These are phyloP conservation scores for Mycosarcoma maydis DNA, from an alignment of 1,284 basidiomycete species.

Conservation along the genomic window DNA sequence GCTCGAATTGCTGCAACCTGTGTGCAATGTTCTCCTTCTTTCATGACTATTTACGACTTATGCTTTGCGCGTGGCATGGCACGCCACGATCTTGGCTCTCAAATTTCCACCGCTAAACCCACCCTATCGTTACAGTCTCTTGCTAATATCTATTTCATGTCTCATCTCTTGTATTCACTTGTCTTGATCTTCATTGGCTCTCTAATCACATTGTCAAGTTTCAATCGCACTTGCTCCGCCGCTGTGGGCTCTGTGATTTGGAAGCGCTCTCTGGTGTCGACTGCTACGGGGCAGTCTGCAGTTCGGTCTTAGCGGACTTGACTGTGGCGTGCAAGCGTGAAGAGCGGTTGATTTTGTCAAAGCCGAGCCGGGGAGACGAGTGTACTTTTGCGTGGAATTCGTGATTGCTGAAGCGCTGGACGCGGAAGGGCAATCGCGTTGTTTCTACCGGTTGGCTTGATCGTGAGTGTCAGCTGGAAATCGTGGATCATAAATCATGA, in stretches of 20 bases:
- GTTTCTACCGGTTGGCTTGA: neutral
- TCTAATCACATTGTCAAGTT: constrained; percentile 26
- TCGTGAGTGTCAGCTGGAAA: too few relatives aligned
- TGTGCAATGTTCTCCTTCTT: neutral
- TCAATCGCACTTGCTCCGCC: neutral
- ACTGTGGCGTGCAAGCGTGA: too few relatives aligned
- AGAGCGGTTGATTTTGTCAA: too few relatives aligned
- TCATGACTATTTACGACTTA: constrained; percentile 6
- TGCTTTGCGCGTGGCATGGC: neutral
- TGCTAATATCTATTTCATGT: constrained; percentile 27
- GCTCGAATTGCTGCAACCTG: constrained; percentile 4
- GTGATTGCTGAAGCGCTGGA: neutral
- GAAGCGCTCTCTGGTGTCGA: too few relatives aligned
- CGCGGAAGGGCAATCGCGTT: too few relatives aligned
- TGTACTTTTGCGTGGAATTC: neutral
- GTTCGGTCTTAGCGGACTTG: constrained; percentile 30
- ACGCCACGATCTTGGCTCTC: neutral
- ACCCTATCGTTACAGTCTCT: constrained; percentile 12
- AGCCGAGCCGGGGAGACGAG: neutral
- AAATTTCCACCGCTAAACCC: neutral
- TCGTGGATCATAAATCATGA: too few relatives aligned
- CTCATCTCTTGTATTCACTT: constrained; percentile 2
- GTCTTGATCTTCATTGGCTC: constrained; percentile 15
- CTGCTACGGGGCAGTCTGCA: too few relatives aligned
- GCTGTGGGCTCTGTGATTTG: too few relatives aligned